phyloP scores from a whole-genome alignment of 352 stramenopile species.

The Plasmopara halstedii region DNA sequence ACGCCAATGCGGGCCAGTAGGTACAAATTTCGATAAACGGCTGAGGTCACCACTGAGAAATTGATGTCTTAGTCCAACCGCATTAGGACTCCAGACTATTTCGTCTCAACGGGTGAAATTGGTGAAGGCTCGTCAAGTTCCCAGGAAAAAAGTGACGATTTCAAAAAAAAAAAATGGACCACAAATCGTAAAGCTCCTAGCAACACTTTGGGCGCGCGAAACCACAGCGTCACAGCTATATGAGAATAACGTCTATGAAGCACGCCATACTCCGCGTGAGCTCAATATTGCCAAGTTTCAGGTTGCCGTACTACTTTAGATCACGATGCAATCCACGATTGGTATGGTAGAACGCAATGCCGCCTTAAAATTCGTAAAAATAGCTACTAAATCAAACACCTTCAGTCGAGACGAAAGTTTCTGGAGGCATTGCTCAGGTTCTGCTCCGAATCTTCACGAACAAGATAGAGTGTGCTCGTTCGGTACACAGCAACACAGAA shows the following conservation, averaged over 20 bases:
- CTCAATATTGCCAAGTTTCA: slow-evolving; percentile 92
- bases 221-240: slow-evolving; percentile 95
- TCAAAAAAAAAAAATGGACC: slow-evolving; percentile 91
- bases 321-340: slow-evolving; percentile 96
- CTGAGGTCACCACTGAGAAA: slow-evolving; percentile 95
- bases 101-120: slow-evolving; percentile 95
- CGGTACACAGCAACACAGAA: slow-evolving; percentile 79
- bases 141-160: slow-evolving; percentile 90
- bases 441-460: slow-evolving; percentile 84
- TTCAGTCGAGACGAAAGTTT: slow-evolving; percentile 88
- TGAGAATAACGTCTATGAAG: slow-evolving; percentile 88
- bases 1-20: slow-evolving; percentile 68
- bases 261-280: slow-evolving; percentile 86
- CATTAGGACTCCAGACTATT: slow-evolving; percentile 95
- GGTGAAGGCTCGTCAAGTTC: slow-evolving; percentile 99
- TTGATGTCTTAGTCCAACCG: slow-evolving; percentile 96
- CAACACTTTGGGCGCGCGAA: slow-evolving; percentile 92
- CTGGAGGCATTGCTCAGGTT: slow-evolving; percentile 87
- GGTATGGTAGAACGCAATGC: slow-evolving; percentile 92
- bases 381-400: slow-evolving; percentile 77
- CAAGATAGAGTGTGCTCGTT: slow-evolving; percentile 81
- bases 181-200: slow-evolving; percentile 91
- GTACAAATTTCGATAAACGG: slow-evolving; percentile 84
- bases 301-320: slow-evolving; percentile 89
- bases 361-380: slow-evolving; percentile 69